Percentiles rank a stretch among this genome's conserved stretches.
Evolutionary conservation across 495 filamentous ascomycete genomes (phyloP).

Genomic region (Xylaria palmicola): DNA sequence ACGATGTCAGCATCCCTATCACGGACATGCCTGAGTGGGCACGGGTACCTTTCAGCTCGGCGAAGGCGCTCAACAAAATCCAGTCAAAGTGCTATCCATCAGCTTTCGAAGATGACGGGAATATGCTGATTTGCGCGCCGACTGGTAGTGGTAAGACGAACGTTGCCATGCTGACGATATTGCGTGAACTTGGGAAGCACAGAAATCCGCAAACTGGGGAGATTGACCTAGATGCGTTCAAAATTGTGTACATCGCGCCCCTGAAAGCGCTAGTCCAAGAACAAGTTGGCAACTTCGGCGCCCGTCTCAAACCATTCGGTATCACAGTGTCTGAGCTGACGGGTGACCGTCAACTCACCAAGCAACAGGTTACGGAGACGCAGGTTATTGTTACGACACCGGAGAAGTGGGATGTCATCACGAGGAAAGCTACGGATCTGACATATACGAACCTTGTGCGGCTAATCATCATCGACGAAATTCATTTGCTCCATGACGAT

Average conservation of each 20-base stretch:
- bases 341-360: slow-evolving; percentile 96
- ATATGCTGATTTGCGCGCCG: slow-evolving; percentile 95
- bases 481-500: slow-evolving; percentile 96
- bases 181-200: slow-evolving; percentile 95
- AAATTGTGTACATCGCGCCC: slow-evolving; percentile 93
- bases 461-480: slow-evolving; percentile 95
- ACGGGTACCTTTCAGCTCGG: slow-evolving; percentile 73
- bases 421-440: slow-evolving; percentile 92
- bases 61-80: slow-evolving; percentile 83
- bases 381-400: slow-evolving; percentile 98
- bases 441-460: slow-evolving; percentile 96
- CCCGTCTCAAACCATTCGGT: slow-evolving; percentile 83
- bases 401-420: slow-evolving; percentile 99
- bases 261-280: slow-evolving; percentile 95
- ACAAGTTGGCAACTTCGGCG: slow-evolving; percentile 95
- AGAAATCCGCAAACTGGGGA: slow-evolving; percentile 82
- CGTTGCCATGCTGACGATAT: slow-evolving; percentile 94
- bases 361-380: slow-evolving; percentile 96
- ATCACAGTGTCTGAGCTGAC: slow-evolving; percentile 92
- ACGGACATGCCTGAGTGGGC: slow-evolving; percentile 93
- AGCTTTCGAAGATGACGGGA: slow-evolving; percentile 92
- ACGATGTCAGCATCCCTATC: slow-evolving; percentile 77
- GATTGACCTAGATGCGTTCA: slow-evolving; percentile 93
- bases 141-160: slow-evolving; percentile 99
- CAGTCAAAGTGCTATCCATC: slow-evolving; percentile 89